A percentile compares a stretch with the other conserved stretches of the same genome.
Conservation (phyloP, 2,329 filamentous ascomycete genomes). For the Hypoxylon sp. region DNA sequence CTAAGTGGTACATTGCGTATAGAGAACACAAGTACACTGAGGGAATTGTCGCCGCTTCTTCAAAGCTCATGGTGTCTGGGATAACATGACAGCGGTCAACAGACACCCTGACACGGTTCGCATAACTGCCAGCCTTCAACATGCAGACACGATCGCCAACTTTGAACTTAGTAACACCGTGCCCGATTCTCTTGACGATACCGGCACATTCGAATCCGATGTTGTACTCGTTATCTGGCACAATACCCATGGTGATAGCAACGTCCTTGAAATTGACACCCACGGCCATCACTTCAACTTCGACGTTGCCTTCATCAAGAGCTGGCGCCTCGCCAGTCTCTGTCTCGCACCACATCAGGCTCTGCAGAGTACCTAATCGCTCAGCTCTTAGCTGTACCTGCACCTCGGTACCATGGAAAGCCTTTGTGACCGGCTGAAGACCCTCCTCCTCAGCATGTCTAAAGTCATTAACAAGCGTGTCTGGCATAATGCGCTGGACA, state of each 20-base stretch:
- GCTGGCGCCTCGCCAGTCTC: constrained; percentile 20
- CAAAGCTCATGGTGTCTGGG: constrained; percentile 54
- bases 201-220: constrained; percentile 48
- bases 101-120: constrained; percentile 29
- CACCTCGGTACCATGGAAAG: constrained; percentile 32
- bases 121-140: constrained; percentile 40
- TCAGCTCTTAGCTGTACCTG: constrained; percentile 41
- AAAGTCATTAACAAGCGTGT: constrained; percentile 43
- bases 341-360: constrained; percentile 11
- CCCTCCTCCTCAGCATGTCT: constrained; percentile 46
- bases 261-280: constrained; percentile 60
- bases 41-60: constrained; percentile 55
- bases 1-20: constrained; percentile 52
- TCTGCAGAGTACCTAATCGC: constrained; percentile 47
- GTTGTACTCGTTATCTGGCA: constrained; percentile 42
- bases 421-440: constrained; percentile 19
- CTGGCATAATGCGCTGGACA: constrained; percentile 45
- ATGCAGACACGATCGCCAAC: constrained; percentile 46
- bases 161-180: constrained; percentile 40
- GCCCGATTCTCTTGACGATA: constrained; percentile 17
- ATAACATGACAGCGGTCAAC: constrained; percentile 46
- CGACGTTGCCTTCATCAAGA: constrained; percentile 47
- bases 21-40: constrained; percentile 53
- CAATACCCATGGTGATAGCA: constrained; percentile 49
- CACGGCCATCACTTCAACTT: constrained; percentile 54